Conservation (phyloP, 371 early-diverging fungal species). For the Mucor sp. region DNA sequence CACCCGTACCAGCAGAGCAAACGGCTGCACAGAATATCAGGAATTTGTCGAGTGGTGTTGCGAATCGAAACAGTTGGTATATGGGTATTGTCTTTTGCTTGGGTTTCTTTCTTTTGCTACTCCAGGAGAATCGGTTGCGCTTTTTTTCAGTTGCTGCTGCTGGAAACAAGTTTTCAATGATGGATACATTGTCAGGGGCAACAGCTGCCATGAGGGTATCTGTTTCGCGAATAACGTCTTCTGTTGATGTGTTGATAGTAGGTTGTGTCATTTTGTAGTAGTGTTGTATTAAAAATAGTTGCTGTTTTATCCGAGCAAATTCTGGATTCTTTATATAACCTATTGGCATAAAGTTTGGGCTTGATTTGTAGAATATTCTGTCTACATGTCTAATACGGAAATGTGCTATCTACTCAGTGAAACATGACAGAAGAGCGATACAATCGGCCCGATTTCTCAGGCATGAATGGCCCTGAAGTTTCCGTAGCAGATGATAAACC, state of each 20-base stretch:
- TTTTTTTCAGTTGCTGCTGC: not conserved
- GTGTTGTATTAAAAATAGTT: not conserved
- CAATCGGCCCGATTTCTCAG: not conserved
- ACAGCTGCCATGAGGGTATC: not conserved
- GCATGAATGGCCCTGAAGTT: not conserved
- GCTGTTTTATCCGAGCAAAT: not conserved
- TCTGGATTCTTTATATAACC: not conserved
- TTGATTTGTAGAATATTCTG: not conserved
- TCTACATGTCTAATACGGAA: not conserved
- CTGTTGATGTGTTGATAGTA: not conserved
- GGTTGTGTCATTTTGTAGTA: not conserved
- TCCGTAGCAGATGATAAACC: not conserved
- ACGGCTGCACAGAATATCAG: conserved; percentile 28
- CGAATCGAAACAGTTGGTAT: conserved; percentile 37
- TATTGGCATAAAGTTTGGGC: not conserved
- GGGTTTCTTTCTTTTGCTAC: conserved; percentile 7
- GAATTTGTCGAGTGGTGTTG: conserved; percentile 21
- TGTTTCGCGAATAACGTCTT: not conserved
- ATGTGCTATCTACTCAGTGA: not conserved
- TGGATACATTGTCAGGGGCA: not conserved
- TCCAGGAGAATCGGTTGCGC: not conserved
- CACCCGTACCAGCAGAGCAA: conserved; percentile 33
- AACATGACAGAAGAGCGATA: not conserved
- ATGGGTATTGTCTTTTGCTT: conserved; percentile 30
- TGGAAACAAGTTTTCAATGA: not conserved